These are phyloP conservation scores for Sesbania bispinosa DNA, from an alignment of 306 rosid species.

Conservation along the genomic window DNA sequence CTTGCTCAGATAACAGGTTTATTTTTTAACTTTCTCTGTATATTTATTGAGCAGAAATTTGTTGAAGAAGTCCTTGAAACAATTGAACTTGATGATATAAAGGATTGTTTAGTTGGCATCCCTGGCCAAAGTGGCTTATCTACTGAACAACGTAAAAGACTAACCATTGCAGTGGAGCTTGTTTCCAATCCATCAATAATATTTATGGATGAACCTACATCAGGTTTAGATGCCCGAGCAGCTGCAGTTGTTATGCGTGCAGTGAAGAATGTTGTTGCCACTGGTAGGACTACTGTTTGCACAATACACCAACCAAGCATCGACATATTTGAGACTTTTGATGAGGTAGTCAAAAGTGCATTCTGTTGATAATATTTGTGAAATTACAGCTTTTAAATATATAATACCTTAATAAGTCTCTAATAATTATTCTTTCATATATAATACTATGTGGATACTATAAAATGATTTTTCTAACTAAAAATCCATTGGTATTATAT, in stretches of 20 bases:
- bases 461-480: not conserved
- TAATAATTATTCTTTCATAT: too few relatives aligned
- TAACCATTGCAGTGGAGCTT: slow-evolving; percentile 83
- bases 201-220: slow-evolving; percentile 88
- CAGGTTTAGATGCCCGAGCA: slow-evolving; percentile 80
- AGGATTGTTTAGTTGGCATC: slow-evolving; percentile 62
- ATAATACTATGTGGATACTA: not conserved
- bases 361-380: slow-evolving; percentile 6
- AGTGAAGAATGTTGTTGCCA: slow-evolving; percentile 68
- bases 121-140: slow-evolving; percentile 72
- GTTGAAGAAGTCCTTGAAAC: slow-evolving; percentile 74
- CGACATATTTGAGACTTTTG: slow-evolving; percentile 74
- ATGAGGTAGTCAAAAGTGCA: slow-evolving; percentile 54
- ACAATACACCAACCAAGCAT: slow-evolving; percentile 86
- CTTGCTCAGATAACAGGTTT: not conserved
- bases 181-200: slow-evolving; percentile 83
- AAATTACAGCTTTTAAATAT: slow-evolving; percentile 1
- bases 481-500: too few relatives aligned
- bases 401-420: not conserved
- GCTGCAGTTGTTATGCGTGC: slow-evolving; percentile 87
- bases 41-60: slow-evolving; percentile 49
- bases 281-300: slow-evolving; percentile 79
- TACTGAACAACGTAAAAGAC: slow-evolving; percentile 75
- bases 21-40: slow-evolving; percentile 10
- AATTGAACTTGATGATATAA: slow-evolving; percentile 67